phyloP scores from a whole-genome alignment of 257 asterid species.

The Cynanchum wilfordii region DNA sequence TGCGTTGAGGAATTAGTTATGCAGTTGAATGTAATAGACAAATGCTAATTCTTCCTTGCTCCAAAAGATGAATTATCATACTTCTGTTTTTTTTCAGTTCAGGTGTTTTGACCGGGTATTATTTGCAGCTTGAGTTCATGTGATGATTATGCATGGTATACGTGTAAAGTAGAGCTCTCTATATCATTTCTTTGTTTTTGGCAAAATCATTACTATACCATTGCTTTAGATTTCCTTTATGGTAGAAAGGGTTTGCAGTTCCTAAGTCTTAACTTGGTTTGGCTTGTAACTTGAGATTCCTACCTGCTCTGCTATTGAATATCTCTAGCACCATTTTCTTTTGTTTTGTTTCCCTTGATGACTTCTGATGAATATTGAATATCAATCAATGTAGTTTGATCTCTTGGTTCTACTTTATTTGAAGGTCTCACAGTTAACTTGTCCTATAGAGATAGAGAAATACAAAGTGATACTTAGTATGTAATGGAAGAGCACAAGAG shows the following conservation, averaged over 20 bases:
- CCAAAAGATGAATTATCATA: background rate
- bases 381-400: background rate
- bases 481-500: background rate
- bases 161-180: background rate
- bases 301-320: background rate
- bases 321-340: background rate
- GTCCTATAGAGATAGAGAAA: background rate
- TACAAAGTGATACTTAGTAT: background rate
- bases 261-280: background rate
- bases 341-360: background rate
- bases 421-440: background rate
- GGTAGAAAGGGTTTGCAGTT: background rate
- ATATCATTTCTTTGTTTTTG: background rate
- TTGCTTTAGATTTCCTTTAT: background rate
- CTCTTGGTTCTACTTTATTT: background rate
- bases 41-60: background rate
- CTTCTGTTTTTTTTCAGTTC: background rate
- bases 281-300: background rate
- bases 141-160: background rate
- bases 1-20: background rate
- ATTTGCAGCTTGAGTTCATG: background rate
- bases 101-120: background rate
- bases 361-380: background rate
- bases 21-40: background rate
- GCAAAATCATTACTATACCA: background rate